Percentiles rank a stretch among this genome's conserved stretches.
phyloP scores from a whole-genome alignment of 192 early-diverging fungal species.

The Coemansia guatemalensis region DNA sequence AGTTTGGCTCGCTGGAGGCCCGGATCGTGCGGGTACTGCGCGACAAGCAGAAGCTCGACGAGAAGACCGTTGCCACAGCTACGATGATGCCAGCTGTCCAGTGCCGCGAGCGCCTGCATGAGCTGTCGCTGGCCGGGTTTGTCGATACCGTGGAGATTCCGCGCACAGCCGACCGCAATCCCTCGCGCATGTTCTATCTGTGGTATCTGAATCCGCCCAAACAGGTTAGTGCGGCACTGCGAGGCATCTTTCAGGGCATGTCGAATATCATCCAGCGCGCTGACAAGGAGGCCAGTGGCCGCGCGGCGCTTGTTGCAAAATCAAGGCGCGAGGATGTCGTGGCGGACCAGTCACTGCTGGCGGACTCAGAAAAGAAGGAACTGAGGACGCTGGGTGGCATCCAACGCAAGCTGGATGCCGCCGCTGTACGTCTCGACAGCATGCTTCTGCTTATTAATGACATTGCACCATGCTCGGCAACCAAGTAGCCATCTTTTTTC shows the following conservation, averaged over 20 bases:
- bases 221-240: constrained; percentile 53
- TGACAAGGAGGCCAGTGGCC: constrained; percentile 48
- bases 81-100: constrained; percentile 67
- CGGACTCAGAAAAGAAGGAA: constrained; percentile 54
- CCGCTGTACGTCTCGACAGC: constrained; percentile 41
- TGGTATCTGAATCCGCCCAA: constrained; percentile 63
- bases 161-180: constrained; percentile 68
- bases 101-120: constrained; percentile 63
- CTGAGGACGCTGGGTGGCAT: constrained; percentile 41
- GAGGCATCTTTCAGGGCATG: constrained; percentile 58
- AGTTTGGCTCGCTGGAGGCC: constrained; percentile 59
- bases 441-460: constrained; percentile 46
- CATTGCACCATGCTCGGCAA: constrained; percentile 13
- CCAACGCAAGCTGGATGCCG: constrained; percentile 54
- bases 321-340: constrained; percentile 65
- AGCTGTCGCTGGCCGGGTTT: constrained; percentile 52
- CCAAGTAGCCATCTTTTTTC: neutral
- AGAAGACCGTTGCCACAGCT: constrained; percentile 58
- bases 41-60: constrained; percentile 75
- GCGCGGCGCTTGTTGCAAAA: constrained; percentile 61
- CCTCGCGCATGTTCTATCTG: constrained; percentile 71
- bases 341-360: constrained; percentile 56
- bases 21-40: constrained; percentile 67
- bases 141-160: constrained; percentile 67
- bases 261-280: constrained; percentile 58